Evolutionary conservation across 371 early-diverging fungal species (phyloP), one percentile per base, ranked within the genome.

Genomic region (Cokeromyces recurvatus): DNA sequence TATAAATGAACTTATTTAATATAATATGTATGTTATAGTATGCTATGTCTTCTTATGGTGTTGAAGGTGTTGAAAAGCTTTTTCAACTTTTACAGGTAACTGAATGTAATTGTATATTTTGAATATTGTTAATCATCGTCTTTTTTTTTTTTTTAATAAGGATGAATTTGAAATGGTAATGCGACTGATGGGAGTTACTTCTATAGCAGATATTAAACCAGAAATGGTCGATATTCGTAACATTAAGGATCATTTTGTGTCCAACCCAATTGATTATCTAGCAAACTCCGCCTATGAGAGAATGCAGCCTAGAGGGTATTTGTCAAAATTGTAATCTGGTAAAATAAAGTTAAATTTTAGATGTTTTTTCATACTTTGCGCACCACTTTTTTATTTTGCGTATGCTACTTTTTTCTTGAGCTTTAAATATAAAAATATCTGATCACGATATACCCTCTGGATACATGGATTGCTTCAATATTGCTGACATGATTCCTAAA

Each of bases 91-190:
- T 89, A 38, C 66, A 79, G 56, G 89, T 68, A 61, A 15, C 24
- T 60, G 21, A 54, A 59, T 32, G 64, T 62, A 38, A 54, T 51
- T 32, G 55, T 63, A 24, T 56, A 51, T 29, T 29, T n/a, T n/a
- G n/a, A n/a, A n/a, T n/a, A n/a, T n/a, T n/a, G n/a, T n/a, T n/a
- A n/a, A n/a, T n/a, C n/a, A n/a, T 29, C 29, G 29, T 29, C 29
- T 5, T 29, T 29, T n/a, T 34, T 4, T 15, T 43, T 58, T 55
- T 40, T n/a, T n/a, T n/a, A n/a, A n/a, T n/a, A n/a, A 71, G 70
- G 39, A 79, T 42, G 92, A 90, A 57, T 68, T 91, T 20, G 85
- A 82, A 48, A 74, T 86, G 65, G 66, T 76, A 12, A 91, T 91
- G 90, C 71, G 80, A 38, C 55, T 91, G 36, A 78, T 86, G 66